Percentiles rank a stretch among this genome's conserved stretches.
phyloP scores from a whole-genome alignment of 257 asterid genomes.

The Mentha longifolia region DNA sequence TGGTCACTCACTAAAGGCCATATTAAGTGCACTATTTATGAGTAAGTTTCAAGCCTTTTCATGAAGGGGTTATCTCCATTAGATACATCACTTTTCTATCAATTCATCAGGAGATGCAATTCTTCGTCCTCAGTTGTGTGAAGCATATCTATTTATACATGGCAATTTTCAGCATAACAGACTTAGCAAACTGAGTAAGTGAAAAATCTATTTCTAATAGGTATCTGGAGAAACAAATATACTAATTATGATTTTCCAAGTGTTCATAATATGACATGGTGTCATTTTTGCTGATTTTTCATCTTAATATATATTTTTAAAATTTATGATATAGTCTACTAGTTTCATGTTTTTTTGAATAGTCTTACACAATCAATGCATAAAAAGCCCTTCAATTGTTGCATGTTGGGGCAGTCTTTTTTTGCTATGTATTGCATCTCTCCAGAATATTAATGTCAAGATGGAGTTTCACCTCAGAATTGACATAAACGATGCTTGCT shows the following conservation, averaged over 20 bases:
- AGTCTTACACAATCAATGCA: not conserved
- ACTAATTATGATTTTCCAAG: not conserved
- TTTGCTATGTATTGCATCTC: not conserved
- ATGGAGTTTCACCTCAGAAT: constrained; percentile 16
- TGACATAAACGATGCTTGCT: constrained; percentile 5
- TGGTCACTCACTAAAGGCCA: constrained; percentile 7
- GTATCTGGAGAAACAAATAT: not conserved
- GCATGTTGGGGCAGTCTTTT: constrained; percentile 15
- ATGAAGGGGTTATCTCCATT: not conserved
- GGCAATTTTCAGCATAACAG: not conserved
- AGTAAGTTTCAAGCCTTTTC: not conserved
- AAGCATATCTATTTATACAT: not conserved
- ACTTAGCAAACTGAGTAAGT: not conserved
- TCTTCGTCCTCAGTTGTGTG: not conserved
- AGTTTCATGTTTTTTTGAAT: not conserved
- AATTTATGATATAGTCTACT: not conserved
- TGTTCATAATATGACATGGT: not conserved
- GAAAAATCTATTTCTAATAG: not conserved
- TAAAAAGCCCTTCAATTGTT: not conserved
- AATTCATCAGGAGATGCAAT: not conserved
- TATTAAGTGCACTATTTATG: constrained; percentile 4
- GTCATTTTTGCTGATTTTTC: too few relatives aligned
- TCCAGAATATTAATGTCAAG: not conserved
- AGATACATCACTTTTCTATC: constrained; percentile 1
- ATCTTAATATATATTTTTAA: too few relatives aligned